These are phyloP conservation scores for Penicillium paxilli DNA, from an alignment of 495 filamentous ascomycete genomes.

Conservation along the genomic window DNA sequence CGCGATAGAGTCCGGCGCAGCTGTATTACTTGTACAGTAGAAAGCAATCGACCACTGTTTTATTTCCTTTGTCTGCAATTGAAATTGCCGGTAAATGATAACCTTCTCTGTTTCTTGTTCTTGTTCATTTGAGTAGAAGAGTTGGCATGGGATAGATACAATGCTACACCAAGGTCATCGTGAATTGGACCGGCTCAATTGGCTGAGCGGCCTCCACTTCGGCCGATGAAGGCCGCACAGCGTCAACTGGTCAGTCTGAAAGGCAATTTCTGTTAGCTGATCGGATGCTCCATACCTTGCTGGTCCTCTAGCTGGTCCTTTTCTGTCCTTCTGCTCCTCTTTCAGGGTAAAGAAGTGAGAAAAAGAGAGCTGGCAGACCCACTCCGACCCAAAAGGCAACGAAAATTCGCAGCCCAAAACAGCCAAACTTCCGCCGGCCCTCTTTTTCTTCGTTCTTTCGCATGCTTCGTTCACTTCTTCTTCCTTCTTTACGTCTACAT, in stretches of 20 bases:
- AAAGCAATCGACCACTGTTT: constrained; percentile 45
- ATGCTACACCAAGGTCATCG: constrained; percentile 21
- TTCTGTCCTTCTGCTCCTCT: no score
- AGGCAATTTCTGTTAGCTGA: neutral
- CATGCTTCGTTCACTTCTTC: constrained; percentile 27
- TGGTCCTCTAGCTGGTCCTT: neutral
- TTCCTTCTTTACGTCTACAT: constrained; percentile 11
- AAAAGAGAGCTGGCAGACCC: constrained; percentile 14
- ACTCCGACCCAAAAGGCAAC: constrained; percentile 16
- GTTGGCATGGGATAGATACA: no score
- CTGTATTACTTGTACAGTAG: constrained; percentile 48
- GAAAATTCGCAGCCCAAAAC: constrained; percentile 25
- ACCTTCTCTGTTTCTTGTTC: no score
- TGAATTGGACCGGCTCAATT: constrained; percentile 19
- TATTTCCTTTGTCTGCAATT: constrained; percentile 27
- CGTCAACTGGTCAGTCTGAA: neutral
- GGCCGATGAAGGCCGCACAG: neutral
- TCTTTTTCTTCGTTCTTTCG: constrained; percentile 24
- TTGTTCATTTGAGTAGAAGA: no score
- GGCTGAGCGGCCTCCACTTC: constrained; percentile 4
- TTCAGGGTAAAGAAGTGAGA: neutral
- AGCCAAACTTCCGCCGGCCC: constrained; percentile 31
- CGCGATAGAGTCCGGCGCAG: constrained; percentile 13
- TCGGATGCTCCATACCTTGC: no score
- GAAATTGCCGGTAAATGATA: no score